Conservation (phyloP, 345 rosid species). For the Sonneratia caseolaris region DNA sequence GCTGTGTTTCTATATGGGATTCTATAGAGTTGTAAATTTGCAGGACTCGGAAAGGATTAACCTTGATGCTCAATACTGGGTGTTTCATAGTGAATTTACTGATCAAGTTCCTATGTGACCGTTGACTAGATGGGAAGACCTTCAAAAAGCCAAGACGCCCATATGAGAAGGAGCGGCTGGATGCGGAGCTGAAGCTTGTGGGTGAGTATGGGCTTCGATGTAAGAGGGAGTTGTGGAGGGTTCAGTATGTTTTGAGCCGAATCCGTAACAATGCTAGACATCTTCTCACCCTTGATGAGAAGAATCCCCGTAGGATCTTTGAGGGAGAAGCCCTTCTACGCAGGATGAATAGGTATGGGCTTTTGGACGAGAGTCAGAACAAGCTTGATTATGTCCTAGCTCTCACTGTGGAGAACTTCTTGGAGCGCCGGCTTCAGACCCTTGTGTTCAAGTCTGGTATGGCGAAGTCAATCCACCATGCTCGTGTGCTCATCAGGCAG, state of each 20-base stretch:
- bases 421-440: slow-evolving; percentile 44
- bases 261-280: slow-evolving; percentile 45
- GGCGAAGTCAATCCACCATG: slow-evolving; percentile 53
- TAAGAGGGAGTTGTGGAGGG: slow-evolving; percentile 53
- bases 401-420: slow-evolving; percentile 44
- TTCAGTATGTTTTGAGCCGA: slow-evolving; percentile 41
- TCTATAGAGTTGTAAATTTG: neutral
- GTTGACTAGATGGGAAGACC: slow-evolving; percentile 38
- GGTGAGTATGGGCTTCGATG: slow-evolving; percentile 44
- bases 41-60: neutral
- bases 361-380: slow-evolving; percentile 41
- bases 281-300: slow-evolving; percentile 54
- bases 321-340: slow-evolving; percentile 44
- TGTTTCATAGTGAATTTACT: neutral
- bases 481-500: slow-evolving; percentile 47
- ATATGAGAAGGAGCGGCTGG: slow-evolving; percentile 45
- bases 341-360: slow-evolving; percentile 42
- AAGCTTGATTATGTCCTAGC: slow-evolving; percentile 48
- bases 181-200: slow-evolving; percentile 44
- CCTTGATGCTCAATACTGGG: neutral
- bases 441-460: slow-evolving; percentile 47
- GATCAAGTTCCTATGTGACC: neutral
- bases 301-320: slow-evolving; percentile 36
- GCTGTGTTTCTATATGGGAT: neutral
- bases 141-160: slow-evolving; percentile 53